Evolutionary conservation across 2,329 filamentous ascomycete species (phyloP).

Genomic region (Paecilomyces fulvus): DNA sequence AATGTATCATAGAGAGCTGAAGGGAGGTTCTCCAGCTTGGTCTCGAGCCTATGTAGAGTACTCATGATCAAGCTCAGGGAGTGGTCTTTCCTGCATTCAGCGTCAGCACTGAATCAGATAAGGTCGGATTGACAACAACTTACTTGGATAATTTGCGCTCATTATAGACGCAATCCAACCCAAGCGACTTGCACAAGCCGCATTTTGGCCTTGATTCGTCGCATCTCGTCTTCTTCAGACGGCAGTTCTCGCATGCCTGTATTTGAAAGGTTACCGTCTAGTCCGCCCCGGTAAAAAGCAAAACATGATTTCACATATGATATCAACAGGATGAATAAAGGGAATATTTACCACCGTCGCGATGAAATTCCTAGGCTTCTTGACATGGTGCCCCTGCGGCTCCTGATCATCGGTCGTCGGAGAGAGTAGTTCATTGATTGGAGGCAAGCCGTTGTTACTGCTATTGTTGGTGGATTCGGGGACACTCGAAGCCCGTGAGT

Average conservation of each 20-base stretch:
- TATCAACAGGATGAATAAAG: not conserved
- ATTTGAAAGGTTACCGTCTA: conserved; percentile 1
- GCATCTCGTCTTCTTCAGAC: conserved; percentile 47
- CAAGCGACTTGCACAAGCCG: conserved; percentile 42
- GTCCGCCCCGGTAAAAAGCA: not conserved
- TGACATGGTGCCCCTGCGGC: conserved; percentile 14
- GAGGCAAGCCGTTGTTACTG: conserved; percentile 17
- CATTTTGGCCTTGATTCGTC: conserved; percentile 47
- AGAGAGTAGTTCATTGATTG: conserved; percentile 28
- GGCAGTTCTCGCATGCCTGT: conserved; percentile 46
- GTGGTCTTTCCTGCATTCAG: conserved; percentile 40
- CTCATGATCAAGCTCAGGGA: conserved; percentile 48
- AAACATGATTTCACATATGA: not conserved
- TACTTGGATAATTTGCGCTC: conserved; percentile 47
- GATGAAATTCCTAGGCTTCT: conserved; percentile 32
- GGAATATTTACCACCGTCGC: conserved; percentile 25
- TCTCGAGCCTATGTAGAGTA: conserved; percentile 45
- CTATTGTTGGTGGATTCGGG: conserved; percentile 14
- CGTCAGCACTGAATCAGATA: not conserved
- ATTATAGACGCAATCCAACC: conserved; percentile 44
- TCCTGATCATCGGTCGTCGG: conserved; percentile 22
- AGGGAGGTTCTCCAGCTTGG: conserved; percentile 44
- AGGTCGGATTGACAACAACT: conserved; percentile 6
- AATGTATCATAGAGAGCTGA: conserved; percentile 21
- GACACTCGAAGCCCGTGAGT: conserved; percentile 5